Evolutionary conservation across 805 yeast species (phyloP).

Genomic region (Candida coquimbonensis): DNA sequence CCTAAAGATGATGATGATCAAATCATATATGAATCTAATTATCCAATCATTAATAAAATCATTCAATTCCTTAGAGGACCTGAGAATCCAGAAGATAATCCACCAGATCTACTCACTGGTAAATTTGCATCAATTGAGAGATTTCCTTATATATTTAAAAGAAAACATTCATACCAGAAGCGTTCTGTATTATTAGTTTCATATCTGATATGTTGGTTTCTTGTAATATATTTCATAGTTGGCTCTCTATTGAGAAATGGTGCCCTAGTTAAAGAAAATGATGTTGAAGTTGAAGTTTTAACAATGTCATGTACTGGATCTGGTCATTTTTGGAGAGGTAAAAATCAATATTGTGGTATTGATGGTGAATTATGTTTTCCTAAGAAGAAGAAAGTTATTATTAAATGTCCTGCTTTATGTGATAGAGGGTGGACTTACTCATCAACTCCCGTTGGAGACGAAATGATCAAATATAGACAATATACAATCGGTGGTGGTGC

Average conservation of each 20-base stretch:
- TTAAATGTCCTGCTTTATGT: constrained; percentile 87
- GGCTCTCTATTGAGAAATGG: constrained; percentile 2
- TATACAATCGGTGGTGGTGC: constrained; percentile 74
- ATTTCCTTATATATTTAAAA: constrained; percentile 3
- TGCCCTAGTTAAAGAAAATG: background rate
- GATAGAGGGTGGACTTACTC: constrained; percentile 73
- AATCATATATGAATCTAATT: background rate
- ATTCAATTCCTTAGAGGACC: background rate
- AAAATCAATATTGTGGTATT: constrained; percentile 69
- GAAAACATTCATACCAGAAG: background rate
- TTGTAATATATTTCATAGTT: background rate
- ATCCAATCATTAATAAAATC: background rate
- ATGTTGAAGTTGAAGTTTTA: constrained; percentile 9
- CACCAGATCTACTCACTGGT: constrained; percentile 3
- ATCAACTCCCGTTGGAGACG: constrained; percentile 65
- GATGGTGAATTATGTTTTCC: constrained; percentile 36
- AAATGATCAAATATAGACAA: constrained; percentile 60
- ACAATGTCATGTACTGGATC: constrained; percentile 44
- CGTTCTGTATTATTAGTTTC: background rate
- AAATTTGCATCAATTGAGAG: constrained; percentile 6
- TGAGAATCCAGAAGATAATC: background rate
- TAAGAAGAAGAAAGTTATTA: constrained; percentile 42
- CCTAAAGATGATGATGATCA: background rate
- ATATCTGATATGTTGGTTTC: constrained; percentile 3
- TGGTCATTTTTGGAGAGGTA: constrained; percentile 62